Evolutionary conservation across 1,284 basidiomycete species (phyloP).

Genomic region (Ganoderma leucocontextum): DNA sequence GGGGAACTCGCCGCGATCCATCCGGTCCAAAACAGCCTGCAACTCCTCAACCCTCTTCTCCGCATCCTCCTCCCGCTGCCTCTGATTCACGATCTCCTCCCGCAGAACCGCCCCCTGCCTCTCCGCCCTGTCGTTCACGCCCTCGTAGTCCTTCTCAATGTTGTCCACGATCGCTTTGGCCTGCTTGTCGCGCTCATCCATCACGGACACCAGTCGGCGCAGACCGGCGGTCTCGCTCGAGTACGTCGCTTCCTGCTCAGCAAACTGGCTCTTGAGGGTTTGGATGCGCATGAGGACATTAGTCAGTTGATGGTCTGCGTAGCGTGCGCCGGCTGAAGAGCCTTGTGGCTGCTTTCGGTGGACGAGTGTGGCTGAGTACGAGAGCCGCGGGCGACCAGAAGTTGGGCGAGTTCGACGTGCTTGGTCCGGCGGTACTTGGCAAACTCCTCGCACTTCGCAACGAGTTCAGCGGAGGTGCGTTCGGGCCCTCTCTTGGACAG

Average conservation of each 20-base stretch:
- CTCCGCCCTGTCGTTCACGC: slow-evolving; percentile 73
- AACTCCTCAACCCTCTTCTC: slow-evolving; percentile 69
- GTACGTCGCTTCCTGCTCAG: slow-evolving; percentile 83
- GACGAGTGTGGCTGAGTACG: slow-evolving; percentile 70
- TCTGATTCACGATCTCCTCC: slow-evolving; percentile 74
- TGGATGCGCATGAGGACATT: slow-evolving; percentile 77
- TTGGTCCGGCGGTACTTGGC: slow-evolving; percentile 75
- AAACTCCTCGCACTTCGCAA: slow-evolving; percentile 74
- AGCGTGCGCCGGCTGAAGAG: slow-evolving; percentile 74
- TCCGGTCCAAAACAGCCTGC: slow-evolving; percentile 67
- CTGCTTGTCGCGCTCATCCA: slow-evolving; percentile 86
- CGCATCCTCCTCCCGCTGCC: slow-evolving; percentile 63
- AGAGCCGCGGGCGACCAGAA: slow-evolving; percentile 78
- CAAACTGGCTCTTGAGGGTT: slow-evolving; percentile 74
- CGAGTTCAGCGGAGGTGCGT: slow-evolving; percentile 68
- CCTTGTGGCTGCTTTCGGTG: slow-evolving; percentile 68
- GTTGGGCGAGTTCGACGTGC: slow-evolving; percentile 75
- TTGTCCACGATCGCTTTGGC: slow-evolving; percentile 79
- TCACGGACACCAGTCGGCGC: slow-evolving; percentile 75
- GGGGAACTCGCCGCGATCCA: slow-evolving; percentile 75
- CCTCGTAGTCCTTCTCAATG: slow-evolving; percentile 83
- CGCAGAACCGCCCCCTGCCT: slow-evolving; percentile 68
- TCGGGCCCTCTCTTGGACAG: slow-evolving; percentile 77
- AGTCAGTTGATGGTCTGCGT: slow-evolving; percentile 71
- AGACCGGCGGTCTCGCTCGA: slow-evolving; percentile 77